Evolutionary conservation across 2,329 filamentous ascomycete genomes (phyloP), one percentile per base, ranked within the genome.

Genomic region (Fusarium pseudograminearum): DNA sequence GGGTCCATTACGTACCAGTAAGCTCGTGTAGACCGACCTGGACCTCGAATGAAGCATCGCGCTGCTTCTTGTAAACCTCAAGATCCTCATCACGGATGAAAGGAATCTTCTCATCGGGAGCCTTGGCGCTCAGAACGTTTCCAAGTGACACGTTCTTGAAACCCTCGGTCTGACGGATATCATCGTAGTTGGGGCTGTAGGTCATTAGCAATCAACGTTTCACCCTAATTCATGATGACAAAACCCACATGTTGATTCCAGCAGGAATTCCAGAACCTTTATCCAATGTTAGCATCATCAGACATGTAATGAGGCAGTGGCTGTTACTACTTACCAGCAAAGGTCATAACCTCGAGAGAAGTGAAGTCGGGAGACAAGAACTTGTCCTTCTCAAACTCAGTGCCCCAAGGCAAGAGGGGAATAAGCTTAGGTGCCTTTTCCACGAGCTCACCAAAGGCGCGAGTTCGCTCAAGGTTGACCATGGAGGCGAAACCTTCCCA

Each of bases 341-440:
- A 98, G 1, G 91, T 93, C 65, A 98, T 81, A 4, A 98, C 94
- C 79, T 99, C 96, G 3, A 98, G 85, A 12, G 92, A 96, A 1
- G 96, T 98, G 77, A 99, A 99, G 78, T 99, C 96, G 0, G 96
- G 96, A 54, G 93, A 95, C 36, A 97, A 82, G 80, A 99, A 99
- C 76, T 92, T 94, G 83, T 98, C 94, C 81, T 98, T 98, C 78
- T 99, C 96, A 71, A 98, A 99, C 1, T 93, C 92, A 47, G 88
- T 87, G 36, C 85, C 83, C 96, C 96, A 99, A 0, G 96, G 96
- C 16, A 99, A 83, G 67, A 97, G 89, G 9, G 94, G 93, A 53
- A 99, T 98, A 77, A 97, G 90, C 46, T 84, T 84, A 14, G 94
- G 91, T 0, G 96, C 94, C 28, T 90, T 90, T 22, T 90, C 86